Evolutionary conservation across 768 basidiomycete species (phyloP), one percentile per base, ranked within the genome.

Genomic region (Clathrus columnatus): DNA sequence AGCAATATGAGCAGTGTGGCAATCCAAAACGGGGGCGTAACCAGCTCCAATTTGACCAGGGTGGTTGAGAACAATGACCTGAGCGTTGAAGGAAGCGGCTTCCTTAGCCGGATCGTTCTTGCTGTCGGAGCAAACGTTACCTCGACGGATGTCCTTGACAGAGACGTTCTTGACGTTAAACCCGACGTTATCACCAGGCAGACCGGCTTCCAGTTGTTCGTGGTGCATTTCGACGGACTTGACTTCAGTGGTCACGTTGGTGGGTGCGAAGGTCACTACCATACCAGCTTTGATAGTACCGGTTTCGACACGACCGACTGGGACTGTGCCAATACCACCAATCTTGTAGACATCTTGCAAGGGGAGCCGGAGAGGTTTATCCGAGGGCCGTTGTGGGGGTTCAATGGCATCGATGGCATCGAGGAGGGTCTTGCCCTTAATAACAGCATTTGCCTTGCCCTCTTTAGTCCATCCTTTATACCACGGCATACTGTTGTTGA

Each of bases 271-370:
- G 70, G 77, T 84, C 72, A 96, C 96, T 66, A 99, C 79, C 95
- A 98, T 99, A 73, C 95, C 95, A 67, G 94, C 91, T 82, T 96
- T 96, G 84, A 99, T 97, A 74, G 91, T 70, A 86, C 96, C 96
- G 69, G 96, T 99, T 82, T 99, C 96, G 65, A 99, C 96, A 90
- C 96, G 96, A 72, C 96, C 96, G 76, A 99, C 96, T 72, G 96
- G 96, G 68, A 99, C 96, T 66, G 96, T 99, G 64, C 96, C 96
- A 64, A 99, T 99, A 91, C 96, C 96, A 77, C 96, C 96, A 67
- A 99, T 99, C 83, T 99, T 99, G 91, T 99, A 98, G 69, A 99
- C 96, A 83, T 99, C 96, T 84, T 99, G 95, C 73, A 96, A 92
- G 67, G 95, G 93, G 64, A 99, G 94, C 76, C 96, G 94, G 78